Percentiles rank a stretch among this genome's conserved stretches.
These are phyloP conservation scores for Fusarium pseudonygamai DNA, from an alignment of 2,329 filamentous ascomycete species.

Conservation along the genomic window DNA sequence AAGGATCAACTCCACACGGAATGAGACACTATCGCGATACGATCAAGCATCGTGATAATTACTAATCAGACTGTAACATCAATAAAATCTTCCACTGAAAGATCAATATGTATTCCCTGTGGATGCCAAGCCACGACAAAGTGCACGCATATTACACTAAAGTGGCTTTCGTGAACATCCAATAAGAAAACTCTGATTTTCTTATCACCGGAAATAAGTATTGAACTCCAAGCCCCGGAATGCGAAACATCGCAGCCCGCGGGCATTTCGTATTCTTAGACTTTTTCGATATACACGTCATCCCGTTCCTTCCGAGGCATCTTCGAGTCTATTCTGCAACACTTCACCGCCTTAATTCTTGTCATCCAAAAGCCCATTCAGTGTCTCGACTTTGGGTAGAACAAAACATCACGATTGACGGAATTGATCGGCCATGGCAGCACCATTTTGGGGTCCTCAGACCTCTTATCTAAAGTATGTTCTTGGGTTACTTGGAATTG, in stretches of 20 bases:
- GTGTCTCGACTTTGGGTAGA: not conserved
- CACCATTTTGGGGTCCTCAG: constrained; percentile 45
- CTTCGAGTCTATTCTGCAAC: constrained; percentile 14
- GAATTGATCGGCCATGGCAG: not conserved
- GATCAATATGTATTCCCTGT: not conserved
- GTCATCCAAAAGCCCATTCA: not conserved
- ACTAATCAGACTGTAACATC: not conserved
- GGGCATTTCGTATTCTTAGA: not conserved
- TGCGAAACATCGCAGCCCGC: not conserved
- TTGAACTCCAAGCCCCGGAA: too few relatives aligned
- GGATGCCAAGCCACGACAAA: not conserved
- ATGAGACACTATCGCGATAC: not conserved
- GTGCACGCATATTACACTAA: not conserved
- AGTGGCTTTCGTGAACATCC: not conserved
- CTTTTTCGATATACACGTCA: constrained; percentile 1
- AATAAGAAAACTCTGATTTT: not conserved
- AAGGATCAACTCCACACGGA: not conserved
- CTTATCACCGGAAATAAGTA: not conserved
- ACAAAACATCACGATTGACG: not conserved
- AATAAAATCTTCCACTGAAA: not conserved
- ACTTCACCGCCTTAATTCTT: constrained; percentile 12
- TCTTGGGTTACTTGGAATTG: fast-evolving
- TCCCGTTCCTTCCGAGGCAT: constrained; percentile 6
- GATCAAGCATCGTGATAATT: not conserved
- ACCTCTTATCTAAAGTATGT: constrained; percentile 48